Evolutionary conservation across 169 alveolate species (phyloP), one percentile per base, ranked within the genome.

Genomic region (Eimeria zaria): DNA sequence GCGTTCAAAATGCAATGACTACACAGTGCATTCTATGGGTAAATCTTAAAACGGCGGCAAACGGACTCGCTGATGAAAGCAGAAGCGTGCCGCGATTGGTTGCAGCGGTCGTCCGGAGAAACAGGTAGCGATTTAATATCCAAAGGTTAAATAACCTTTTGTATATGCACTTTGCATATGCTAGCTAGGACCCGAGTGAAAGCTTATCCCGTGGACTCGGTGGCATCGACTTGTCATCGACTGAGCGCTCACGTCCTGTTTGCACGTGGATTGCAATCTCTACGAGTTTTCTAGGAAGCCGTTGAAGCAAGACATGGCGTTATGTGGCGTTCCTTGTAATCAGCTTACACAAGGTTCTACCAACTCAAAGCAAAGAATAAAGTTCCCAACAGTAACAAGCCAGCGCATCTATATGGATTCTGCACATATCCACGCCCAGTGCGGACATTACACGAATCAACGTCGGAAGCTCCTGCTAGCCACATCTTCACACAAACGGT

Each of bases 161-260:
- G 33, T 60, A 60, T 20, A 22, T 60, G 8, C 24, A 20, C 7
- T 11, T 22, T 67, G 46, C 76, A 1, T 7, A 0, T 67, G 76
- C 1, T 41, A 11, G 44, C 44, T 67, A 22, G 69, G 20, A n/a
- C 69, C 69, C n/a, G n/a, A 60, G n/a, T 60, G 69, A 60, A 60
- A 60, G 69, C 69, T 0, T n/a, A 30, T n/a, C 76, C 46, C 9
- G 46, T 67, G 76, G 44, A 67, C 46, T 67, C 39, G 0, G 44
- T 67, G 27, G 76, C 46, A 67, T 67, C 44, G 39, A 24, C 41
- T 8, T 27, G 46, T 18, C 2, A n/a, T 9, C 20, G 6, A 67
- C 39, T 67, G 22, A 67, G 44, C 46, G 76, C 76, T 41, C 76
- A 67, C 76, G 5, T 67, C 76, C 76, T 67, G 76, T 30, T 67